phyloP scores from a whole-genome alignment of 495 filamentous ascomycete genomes.

The Xylaria telfairii region DNA sequence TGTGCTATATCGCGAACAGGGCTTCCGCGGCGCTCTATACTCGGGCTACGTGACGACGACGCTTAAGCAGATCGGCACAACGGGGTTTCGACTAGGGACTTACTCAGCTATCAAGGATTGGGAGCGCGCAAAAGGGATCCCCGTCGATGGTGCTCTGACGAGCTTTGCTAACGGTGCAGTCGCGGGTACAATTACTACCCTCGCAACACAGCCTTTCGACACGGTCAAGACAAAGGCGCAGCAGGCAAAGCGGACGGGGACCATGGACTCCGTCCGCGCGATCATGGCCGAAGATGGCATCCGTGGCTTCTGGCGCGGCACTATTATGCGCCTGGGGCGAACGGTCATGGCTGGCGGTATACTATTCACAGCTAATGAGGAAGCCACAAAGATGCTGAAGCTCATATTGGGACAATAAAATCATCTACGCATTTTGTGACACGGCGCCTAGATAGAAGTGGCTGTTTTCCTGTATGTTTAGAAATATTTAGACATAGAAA shows the following conservation, averaged over 20 bases:
- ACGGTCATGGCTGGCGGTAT: conserved; percentile 71
- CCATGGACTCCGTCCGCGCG: conserved; percentile 57
- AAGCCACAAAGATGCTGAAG: conserved; percentile 39
- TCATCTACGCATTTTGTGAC: not conserved
- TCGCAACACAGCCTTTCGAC: conserved; percentile 70
- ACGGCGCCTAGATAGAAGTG: not conserved
- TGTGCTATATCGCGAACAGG: conserved; percentile 56
- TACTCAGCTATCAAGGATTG: conserved; percentile 73
- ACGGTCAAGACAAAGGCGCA: conserved; percentile 70
- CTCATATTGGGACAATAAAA: conserved; percentile 11
- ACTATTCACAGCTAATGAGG: conserved; percentile 69
- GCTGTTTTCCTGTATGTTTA: not conserved
- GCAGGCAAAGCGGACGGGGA: conserved; percentile 58
- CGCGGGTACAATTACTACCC: conserved; percentile 66
- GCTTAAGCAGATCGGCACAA: conserved; percentile 70
- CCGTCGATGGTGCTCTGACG: conserved; percentile 31
- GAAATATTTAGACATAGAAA: conserved; percentile 6
- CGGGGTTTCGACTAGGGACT: conserved; percentile 68
- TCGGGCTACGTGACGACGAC: conserved; percentile 66
- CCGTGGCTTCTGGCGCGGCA: conserved; percentile 69
- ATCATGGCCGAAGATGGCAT: conserved; percentile 63
- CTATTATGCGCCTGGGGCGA: conserved; percentile 68
- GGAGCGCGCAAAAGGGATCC: conserved; percentile 50
- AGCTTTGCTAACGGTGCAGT: conserved; percentile 68
- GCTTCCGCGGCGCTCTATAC: conserved; percentile 60